A percentile compares a stretch with the other conserved stretches of the same genome.
phyloP scores from a whole-genome alignment of 1,284 basidiomycete genomes.

The Volvariella volvacea region DNA sequence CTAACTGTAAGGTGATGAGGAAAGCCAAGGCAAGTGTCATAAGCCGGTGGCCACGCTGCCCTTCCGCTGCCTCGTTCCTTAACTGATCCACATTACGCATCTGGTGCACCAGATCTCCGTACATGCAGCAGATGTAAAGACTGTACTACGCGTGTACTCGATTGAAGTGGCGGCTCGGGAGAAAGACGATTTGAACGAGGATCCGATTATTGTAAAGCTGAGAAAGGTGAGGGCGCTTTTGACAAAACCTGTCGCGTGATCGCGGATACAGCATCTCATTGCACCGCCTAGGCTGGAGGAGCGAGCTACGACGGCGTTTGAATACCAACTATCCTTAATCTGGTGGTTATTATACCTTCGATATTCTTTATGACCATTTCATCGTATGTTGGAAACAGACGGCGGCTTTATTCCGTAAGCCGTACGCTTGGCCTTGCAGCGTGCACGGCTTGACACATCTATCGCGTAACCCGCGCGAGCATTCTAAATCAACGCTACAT shows the following conservation, averaged over 20 bases:
- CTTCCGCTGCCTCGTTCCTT: constrained; percentile 16
- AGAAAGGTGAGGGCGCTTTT: constrained; percentile 53
- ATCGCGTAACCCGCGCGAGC: neutral
- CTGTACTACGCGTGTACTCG: constrained; percentile 70
- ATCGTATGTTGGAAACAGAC: constrained; percentile 9
- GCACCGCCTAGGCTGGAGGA: constrained; percentile 55
- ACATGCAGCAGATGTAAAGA: constrained; percentile 81
- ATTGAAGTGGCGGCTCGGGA: constrained; percentile 82
- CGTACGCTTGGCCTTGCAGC: too few species aligned
- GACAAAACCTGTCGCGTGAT: constrained; percentile 7
- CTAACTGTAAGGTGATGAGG: constrained; percentile 82
- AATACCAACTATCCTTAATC: constrained; percentile 13
- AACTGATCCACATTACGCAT: constrained; percentile 25
- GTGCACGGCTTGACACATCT: too few species aligned
- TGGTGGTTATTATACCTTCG: constrained; percentile 8
- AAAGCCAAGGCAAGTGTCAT: constrained; percentile 70
- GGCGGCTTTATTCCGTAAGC: neutral
- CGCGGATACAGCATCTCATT: constrained; percentile 7
- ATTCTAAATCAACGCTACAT: neutral
- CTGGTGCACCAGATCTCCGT: constrained; percentile 67
- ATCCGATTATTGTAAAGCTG: constrained; percentile 63
- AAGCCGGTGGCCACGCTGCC: neutral
- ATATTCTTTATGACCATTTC: neutral
- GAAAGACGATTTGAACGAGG: constrained; percentile 78
- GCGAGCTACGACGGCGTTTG: constrained; percentile 79